Conservation (phyloP, 2,329 filamentous ascomycete genomes). For the Metarhizium humberi region DNA sequence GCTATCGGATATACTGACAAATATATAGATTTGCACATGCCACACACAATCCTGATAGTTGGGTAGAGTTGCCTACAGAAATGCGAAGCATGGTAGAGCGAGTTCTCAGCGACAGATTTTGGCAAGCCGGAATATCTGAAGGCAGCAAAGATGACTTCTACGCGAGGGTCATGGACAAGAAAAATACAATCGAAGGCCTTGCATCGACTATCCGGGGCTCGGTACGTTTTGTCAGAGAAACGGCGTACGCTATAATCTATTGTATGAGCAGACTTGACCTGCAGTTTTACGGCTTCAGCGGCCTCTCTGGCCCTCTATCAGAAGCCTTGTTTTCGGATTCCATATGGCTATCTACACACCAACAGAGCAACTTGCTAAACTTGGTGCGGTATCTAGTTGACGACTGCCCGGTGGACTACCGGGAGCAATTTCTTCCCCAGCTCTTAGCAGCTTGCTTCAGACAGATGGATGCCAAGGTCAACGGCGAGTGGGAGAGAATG, state of each 20-base stretch:
- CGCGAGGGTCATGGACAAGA: conserved; percentile 79
- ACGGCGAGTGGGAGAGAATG: conserved; percentile 75
- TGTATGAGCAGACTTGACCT: conserved; percentile 82
- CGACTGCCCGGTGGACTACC: conserved; percentile 73
- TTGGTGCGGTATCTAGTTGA: conserved; percentile 83
- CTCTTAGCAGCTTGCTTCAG: conserved; percentile 74
- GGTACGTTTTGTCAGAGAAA: conserved; percentile 82
- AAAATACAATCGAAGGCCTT: conserved; percentile 82
- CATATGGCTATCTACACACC: conserved; percentile 76
- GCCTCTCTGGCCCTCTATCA: conserved; percentile 74
- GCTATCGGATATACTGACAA: not conserved
- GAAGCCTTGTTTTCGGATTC: conserved; percentile 78
- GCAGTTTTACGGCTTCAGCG: conserved; percentile 83
- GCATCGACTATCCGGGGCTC: conserved; percentile 87
- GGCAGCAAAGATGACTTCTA: conserved; percentile 97
- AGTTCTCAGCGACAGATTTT: conserved; percentile 90
- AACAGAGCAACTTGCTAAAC: conserved; percentile 87
- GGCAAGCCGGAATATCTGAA: conserved; percentile 94
- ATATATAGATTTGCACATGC: conserved; percentile 68
- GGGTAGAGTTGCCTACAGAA: conserved; percentile 66
- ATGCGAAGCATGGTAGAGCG: conserved; percentile 69
- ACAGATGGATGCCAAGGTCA: conserved; percentile 82
- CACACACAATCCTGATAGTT: conserved; percentile 79
- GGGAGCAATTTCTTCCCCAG: conserved; percentile 74
- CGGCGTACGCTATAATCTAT: conserved; percentile 88